Base-by-base conservation (phyloP, 306 rosid genomes). In the barrel medic (Medicago truncatula) region DNA sequence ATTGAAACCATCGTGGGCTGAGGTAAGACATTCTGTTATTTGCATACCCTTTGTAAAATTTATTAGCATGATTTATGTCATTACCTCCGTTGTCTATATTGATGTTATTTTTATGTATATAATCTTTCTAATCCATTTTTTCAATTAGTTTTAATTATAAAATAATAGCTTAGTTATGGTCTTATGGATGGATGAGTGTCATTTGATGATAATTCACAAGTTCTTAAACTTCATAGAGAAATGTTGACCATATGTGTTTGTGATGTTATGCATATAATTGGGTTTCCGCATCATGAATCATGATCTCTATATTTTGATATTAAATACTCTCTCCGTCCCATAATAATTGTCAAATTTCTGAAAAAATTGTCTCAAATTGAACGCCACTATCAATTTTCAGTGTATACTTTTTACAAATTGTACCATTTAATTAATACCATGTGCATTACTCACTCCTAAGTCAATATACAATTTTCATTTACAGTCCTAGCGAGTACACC, bases 1-100 rank as follows among this genome's bases (percentile, higher is more conserved):
- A 82, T 83, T 94, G 97, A 86, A 90, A 74, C 90, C 95, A 28
- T 91, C 92, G 20, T 94, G 97, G 98, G 93, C 93, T 36, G 98
- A 94, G 93, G 98, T 94, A 83, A 47, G 78, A 12, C 56, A 15
- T 44, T 59, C 31, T 44, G 40, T 43, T 23, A 66, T 57, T 56
- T 62, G 64, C 40, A 68, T 31, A 6, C 49, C 34, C 57, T 20
- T 23, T 44, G 40, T 23, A 54, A 57, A 79, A n/a, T 28, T 39
- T 57, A 58, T 13, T 63, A 41, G 64, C 54, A 17, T 36, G 41
- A 18, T 15, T 20, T 76, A 43, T 56, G 14, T 36, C 54, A 23
- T 65, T 47, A 44, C 49, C 56, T 58, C 52, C 49, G 3, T 25
- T 28, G 31, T 28, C 31, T 4, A 28, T 17, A 15, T 52, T 70